These are phyloP conservation scores for Rossbeevera mucosa DNA, from an alignment of 768 basidiomycete species.

Conservation along the genomic window DNA sequence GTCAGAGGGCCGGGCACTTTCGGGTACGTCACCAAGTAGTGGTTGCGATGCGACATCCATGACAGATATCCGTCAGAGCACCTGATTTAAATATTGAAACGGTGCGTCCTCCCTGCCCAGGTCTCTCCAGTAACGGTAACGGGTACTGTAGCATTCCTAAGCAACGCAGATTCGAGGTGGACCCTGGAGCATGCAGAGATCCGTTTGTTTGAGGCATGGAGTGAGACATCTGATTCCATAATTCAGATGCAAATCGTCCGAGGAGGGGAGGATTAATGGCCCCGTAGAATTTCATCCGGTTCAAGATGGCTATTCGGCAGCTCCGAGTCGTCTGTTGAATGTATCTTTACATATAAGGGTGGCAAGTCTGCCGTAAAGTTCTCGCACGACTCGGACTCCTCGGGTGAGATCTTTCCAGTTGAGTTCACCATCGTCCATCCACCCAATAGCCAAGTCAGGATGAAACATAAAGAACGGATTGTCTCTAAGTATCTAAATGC, in stretches of 20 bases:
- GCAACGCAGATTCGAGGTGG: background rate
- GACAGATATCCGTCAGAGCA: no score
- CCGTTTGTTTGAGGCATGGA: background rate
- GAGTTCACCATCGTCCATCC: background rate
- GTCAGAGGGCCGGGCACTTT: conserved; percentile 53
- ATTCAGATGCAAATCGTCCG: no score
- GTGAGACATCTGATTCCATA: no score
- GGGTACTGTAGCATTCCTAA: background rate
- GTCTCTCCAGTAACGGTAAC: no score
- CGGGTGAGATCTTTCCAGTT: conserved; percentile 2
- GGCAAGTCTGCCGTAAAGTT: no score
- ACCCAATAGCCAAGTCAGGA: background rate
- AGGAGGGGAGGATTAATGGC: background rate
- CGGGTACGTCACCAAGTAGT: conserved; percentile 39
- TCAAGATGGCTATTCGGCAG: background rate
- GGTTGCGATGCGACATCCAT: no score
- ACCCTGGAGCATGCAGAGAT: background rate
- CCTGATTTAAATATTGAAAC: no score
- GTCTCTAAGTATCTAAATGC: background rate
- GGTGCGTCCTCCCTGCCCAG: no score
- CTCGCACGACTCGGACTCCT: background rate
- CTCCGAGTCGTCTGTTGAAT: background rate
- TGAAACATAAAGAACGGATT: background rate
- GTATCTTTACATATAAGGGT: conserved; percentile 9
- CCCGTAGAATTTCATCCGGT: background rate